A percentile compares a stretch with the other conserved stretches of the same genome.
phyloP scores from a whole-genome alignment of 1,139 yeast species.

The Magnusiomyces starmeri region DNA sequence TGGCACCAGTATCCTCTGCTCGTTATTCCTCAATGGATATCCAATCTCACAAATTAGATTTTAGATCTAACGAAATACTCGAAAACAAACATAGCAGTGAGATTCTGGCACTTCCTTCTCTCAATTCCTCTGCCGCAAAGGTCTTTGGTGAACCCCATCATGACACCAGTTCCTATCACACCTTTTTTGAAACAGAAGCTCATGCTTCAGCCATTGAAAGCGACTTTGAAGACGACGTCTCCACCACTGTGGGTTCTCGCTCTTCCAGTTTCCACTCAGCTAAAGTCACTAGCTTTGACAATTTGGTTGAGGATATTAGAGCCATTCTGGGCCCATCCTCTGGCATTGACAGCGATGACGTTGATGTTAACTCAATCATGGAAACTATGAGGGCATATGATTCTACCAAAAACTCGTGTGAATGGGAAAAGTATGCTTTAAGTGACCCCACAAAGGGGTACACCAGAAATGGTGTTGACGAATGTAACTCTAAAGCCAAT shows the following conservation, averaged over 20 bases:
- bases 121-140: neutral
- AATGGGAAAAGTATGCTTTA: constrained; percentile 57
- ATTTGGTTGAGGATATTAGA: constrained; percentile 31
- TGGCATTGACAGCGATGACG: constrained; percentile 41
- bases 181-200: neutral
- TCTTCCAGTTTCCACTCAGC: neutral
- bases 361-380: constrained; percentile 46
- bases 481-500: constrained; percentile 63
- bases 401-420: constrained; percentile 38
- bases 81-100: neutral
- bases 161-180: neutral
- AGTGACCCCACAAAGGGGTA: constrained; percentile 44
- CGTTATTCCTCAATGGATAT: neutral
- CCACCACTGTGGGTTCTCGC: neutral
- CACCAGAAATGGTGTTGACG: constrained; percentile 54
- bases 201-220: neutral
- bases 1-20: neutral
- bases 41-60: neutral
- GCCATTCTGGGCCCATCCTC: constrained; percentile 35
- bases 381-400: constrained; percentile 44
- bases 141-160: neutral
- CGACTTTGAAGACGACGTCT: neutral
- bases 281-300: constrained; percentile 23
- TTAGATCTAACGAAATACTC: neutral
- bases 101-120: neutral